These are phyloP conservation scores for Ophiostoma perfectum DNA, from an alignment of 2,329 filamentous ascomycete species.

Conservation along the genomic window DNA sequence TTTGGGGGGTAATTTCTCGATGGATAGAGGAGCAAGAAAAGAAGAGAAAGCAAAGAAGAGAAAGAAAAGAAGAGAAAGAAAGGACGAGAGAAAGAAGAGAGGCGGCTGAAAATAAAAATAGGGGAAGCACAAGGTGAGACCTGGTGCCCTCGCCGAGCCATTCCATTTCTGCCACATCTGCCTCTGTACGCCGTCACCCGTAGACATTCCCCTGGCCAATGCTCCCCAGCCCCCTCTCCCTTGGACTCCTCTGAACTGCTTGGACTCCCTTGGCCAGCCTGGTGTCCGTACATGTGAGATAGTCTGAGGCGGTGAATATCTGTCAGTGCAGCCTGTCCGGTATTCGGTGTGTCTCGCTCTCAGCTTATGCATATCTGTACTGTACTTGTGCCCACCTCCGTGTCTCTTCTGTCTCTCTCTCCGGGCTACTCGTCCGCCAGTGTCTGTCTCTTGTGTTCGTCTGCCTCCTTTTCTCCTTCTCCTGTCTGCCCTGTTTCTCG, in stretches of 20 bases:
- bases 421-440: too few relatives aligned
- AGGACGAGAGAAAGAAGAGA: too few relatives aligned
- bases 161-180: neutral
- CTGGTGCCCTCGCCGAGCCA: neutral
- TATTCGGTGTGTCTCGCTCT: neutral
- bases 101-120: neutral
- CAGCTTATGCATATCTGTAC: neutral
- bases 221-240: neutral
- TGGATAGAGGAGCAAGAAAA: too few relatives aligned
- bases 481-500: too few relatives aligned
- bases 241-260: neutral
- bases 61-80: too few relatives aligned
- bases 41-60: too few relatives aligned
- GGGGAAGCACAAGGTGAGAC: neutral
- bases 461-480: too few relatives aligned
- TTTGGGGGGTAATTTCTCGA: too few relatives aligned
- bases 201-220: neutral
- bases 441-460: too few relatives aligned
- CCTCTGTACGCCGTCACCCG: neutral
- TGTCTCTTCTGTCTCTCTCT: too few relatives aligned
- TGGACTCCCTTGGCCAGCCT: too few relatives aligned
- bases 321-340: neutral
- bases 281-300: neutral
- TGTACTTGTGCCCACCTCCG: neutral
- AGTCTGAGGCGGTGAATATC: neutral